phyloP scores from a whole-genome alignment of 495 filamentous ascomycete genomes.

The Lophium mytilinum region DNA sequence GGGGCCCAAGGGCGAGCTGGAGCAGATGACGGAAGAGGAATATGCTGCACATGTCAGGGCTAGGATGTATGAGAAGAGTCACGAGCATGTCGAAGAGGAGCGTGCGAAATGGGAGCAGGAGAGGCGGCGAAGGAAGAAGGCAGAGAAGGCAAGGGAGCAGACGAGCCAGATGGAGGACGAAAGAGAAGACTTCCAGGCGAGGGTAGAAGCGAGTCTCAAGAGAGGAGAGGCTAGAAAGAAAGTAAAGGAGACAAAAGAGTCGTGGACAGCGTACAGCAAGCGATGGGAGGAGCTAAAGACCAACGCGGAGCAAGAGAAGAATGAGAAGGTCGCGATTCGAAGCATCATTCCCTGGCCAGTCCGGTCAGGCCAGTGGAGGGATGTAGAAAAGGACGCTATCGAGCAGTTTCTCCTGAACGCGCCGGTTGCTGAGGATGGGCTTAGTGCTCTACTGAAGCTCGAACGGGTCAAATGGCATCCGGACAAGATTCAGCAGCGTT shows the following conservation, averaged over 20 bases:
- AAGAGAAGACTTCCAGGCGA: constrained; percentile 15
- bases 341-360: constrained; percentile 72
- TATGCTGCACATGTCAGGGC: constrained; percentile 75
- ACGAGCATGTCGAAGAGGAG: constrained; percentile 55
- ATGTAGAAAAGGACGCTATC: constrained; percentile 55
- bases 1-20: constrained; percentile 51
- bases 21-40: constrained; percentile 84
- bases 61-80: constrained; percentile 89
- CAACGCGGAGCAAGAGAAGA: constrained; percentile 14
- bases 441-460: constrained; percentile 54
- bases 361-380: constrained; percentile 48
- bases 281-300: constrained; percentile 54
- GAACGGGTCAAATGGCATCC: constrained; percentile 96
- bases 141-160: constrained; percentile 32
- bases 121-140: constrained; percentile 36
- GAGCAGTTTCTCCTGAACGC: constrained; percentile 55
- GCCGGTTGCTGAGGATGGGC: constrained; percentile 28
- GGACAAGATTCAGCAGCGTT: constrained; percentile 91
- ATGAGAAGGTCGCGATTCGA: background rate
- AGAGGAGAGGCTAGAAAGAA: constrained; percentile 41
- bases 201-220: constrained; percentile 46
- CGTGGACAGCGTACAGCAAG: constrained; percentile 57
- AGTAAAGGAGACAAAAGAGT: constrained; percentile 41
- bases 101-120: constrained; percentile 49
- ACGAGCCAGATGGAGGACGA: constrained; percentile 32